Evolutionary conservation across 345 rosid species (phyloP).

Genomic region (Eutrema heterophyllum): DNA sequence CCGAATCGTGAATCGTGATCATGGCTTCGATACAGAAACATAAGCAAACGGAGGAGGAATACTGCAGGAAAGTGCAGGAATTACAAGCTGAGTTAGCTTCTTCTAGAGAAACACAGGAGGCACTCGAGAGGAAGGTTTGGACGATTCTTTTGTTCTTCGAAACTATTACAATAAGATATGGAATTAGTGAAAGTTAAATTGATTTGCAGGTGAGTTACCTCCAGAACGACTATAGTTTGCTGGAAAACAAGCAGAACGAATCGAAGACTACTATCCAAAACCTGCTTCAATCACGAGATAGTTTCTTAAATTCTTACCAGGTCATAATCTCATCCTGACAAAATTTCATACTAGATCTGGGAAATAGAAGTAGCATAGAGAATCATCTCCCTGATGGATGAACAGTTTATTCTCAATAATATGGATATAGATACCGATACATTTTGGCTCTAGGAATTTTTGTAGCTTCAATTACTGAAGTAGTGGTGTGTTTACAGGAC

Average conservation of each 20-base stretch:
- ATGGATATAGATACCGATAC: neutral
- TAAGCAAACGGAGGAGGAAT: slow-evolving; percentile 71
- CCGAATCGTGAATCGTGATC: neutral
- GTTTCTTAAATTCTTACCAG: slow-evolving; percentile 59
- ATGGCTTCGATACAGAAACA: slow-evolving; percentile 48
- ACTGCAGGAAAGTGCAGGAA: slow-evolving; percentile 49
- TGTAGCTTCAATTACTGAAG: neutral
- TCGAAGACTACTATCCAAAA: slow-evolving; percentile 49
- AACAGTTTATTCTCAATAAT: neutral
- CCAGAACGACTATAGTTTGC: slow-evolving; percentile 56
- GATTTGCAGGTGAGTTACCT: slow-evolving; percentile 54
- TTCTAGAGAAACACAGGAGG: slow-evolving; percentile 45
- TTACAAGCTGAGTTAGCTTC: slow-evolving; percentile 51
- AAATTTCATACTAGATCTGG: neutral
- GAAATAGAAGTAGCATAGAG: neutral
- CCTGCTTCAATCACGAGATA: slow-evolving; percentile 65
- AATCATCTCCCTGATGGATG: neutral
- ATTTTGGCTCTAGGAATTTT: neutral
- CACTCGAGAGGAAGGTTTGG: slow-evolving; percentile 62
- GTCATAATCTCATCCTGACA: slow-evolving; percentile 25
- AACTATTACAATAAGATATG: slow-evolving; percentile 26
- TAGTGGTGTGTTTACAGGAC: slow-evolving; percentile 45
- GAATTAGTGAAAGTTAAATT: neutral
- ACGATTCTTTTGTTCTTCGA: slow-evolving; percentile 1
- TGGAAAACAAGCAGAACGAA: slow-evolving; percentile 60